Base-by-base conservation (phyloP, 2,329 filamentous ascomycete species). In the Monosporascus sp. region DNA sequence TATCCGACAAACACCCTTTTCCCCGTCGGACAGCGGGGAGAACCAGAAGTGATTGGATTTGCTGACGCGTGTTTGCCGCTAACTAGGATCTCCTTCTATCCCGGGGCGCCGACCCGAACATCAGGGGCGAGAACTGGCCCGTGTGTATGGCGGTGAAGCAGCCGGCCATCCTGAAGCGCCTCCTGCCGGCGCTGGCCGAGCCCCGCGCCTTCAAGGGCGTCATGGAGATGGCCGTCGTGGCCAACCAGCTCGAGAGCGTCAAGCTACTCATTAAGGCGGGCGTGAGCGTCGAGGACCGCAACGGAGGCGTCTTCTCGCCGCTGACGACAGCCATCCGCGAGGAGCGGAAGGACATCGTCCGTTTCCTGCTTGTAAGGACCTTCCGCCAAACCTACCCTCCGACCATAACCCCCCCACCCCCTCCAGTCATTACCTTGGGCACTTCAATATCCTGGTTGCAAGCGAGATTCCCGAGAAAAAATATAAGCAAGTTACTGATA, bases 231-330 rank as follows among this genome's bases (percentile, higher is more conserved):
- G 85, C 85, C 2, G 85, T 88, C 7, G 76, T 80, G 1, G 85
- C 85, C 18, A 79, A 86, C 65, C 78, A 88, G 67, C 75, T 88
- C 15, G 83, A 87, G 55, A 85, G 80, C 37, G 76, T 89, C 68
- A 86, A 86, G 69, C 70, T 87, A 46, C 76, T 88, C 37, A 73
- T 88, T 17, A 75, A 73, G 17, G 82, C 84, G 0, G 86, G 86
- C 15, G 80, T 88, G 18, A 84, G 78, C 41, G 83, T 88, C 51
- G 85, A 88, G 66, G 86, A 87, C 70, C 85, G 85, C 70, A 88
- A 86, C 63, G 85, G 84, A 20, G 86, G 86, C 51, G 86, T 88
- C 48, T 89, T 89, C 72, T 87, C 83, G 1, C 82, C 84, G 0
- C 75, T 88, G 4, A 88, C 85, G 0, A 86, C 83, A 0, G 83